Evolutionary conservation across 225 moss, liverwort and hornwort genomes (phyloP).

Genomic region (Marchantia paleacea): DNA sequence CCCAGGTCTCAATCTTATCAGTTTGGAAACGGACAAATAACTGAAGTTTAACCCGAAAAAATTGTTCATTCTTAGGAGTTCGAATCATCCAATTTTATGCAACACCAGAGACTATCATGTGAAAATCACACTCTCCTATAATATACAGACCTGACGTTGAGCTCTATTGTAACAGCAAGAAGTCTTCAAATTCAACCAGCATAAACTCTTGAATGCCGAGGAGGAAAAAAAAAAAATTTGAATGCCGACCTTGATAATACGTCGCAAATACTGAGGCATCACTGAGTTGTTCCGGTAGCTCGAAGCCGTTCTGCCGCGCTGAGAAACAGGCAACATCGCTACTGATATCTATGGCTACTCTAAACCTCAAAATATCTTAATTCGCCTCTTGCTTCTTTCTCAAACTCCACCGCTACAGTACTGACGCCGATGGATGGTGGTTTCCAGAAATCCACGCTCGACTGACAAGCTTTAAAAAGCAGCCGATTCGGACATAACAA

Average conservation of each 20-base stretch:
- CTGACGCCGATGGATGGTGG: neutral
- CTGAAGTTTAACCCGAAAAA: neutral
- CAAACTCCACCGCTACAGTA: neutral
- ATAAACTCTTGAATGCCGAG: neutral
- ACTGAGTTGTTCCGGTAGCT: slow-evolving; percentile 81
- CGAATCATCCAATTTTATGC: too few relatives aligned
- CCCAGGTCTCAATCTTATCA: neutral
- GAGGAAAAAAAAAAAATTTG: neutral
- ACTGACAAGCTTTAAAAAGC: neutral
- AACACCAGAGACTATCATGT: neutral
- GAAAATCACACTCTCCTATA: neutral
- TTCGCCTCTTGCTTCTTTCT: neutral
- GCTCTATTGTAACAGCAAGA: too few relatives aligned
- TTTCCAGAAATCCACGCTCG: neutral
- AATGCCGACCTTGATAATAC: slow-evolving; percentile 73
- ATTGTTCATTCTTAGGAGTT: too few relatives aligned
- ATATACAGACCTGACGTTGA: neutral
- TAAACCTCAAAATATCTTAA: neutral
- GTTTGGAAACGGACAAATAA: neutral
- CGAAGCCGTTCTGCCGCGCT: slow-evolving; percentile 68
- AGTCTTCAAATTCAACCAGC: neutral
- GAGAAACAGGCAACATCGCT: slow-evolving; percentile 80
- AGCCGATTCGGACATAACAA: neutral
- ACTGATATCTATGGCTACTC: neutral
- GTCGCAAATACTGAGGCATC: slow-evolving; percentile 79